Percentiles rank a stretch among this genome's conserved stretches.
Evolutionary conservation across 2,329 filamentous ascomycete genomes (phyloP).

Genomic region (Exophiala aquamarina): DNA sequence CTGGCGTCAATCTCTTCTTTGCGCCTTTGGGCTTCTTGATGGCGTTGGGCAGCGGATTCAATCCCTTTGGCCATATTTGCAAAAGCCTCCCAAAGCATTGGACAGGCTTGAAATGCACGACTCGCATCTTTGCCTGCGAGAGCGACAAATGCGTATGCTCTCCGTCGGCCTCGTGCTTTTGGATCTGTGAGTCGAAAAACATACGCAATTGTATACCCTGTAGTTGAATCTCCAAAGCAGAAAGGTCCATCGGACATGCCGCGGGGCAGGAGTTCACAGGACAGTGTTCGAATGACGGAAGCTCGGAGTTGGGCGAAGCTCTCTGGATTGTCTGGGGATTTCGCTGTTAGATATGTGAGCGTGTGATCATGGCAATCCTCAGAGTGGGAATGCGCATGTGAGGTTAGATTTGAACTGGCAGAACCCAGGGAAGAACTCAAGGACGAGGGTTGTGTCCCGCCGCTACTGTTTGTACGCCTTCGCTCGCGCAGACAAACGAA

Average conservation of each 20-base stretch:
- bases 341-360: constrained; percentile 59
- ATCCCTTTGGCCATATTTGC: constrained; percentile 55
- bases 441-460: constrained; percentile 36
- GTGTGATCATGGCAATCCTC: constrained; percentile 53
- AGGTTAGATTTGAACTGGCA: constrained; percentile 29
- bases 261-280: constrained; percentile 56
- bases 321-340: constrained; percentile 53
- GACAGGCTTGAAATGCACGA: constrained; percentile 46
- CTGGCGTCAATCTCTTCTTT: constrained; percentile 37
- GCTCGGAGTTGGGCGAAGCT: constrained; percentile 57
- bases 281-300: constrained; percentile 58
- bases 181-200: constrained; percentile 60
- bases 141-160: constrained; percentile 58
- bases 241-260: constrained; percentile 59
- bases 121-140: constrained; percentile 55
- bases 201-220: constrained; percentile 61
- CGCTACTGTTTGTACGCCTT: constrained; percentile 25
- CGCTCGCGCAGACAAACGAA: constrained; percentile 46
- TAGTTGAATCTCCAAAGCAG: constrained; percentile 56
- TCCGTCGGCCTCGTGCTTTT: constrained; percentile 56
- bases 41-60: constrained; percentile 45
- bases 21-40: constrained; percentile 45
- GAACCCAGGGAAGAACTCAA: constrained; percentile 35
- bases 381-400: constrained; percentile 30
- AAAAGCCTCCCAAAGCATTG: constrained; percentile 54